Conservation (phyloP, 257 asterid genomes). For the Lithospermum erythrorhizon region DNA sequence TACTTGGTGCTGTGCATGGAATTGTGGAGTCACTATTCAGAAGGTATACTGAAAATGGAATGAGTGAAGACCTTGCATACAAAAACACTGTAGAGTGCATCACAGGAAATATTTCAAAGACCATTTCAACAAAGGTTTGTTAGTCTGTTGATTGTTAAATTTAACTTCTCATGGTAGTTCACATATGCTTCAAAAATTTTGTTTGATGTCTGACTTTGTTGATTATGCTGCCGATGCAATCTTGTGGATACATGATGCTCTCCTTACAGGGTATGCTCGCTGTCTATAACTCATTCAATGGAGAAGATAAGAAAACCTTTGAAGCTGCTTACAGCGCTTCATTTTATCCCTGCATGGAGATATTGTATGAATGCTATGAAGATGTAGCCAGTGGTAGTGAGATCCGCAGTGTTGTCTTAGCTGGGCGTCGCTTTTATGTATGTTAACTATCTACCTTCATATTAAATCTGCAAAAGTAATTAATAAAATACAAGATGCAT, state of each 20-base stretch:
- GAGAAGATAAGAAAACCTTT: constrained; percentile 70
- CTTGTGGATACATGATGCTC: not conserved
- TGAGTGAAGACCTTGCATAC: constrained; percentile 86
- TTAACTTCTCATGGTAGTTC: not conserved
- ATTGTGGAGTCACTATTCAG: constrained; percentile 85
- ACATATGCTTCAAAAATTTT: not conserved
- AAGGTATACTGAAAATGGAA: constrained; percentile 88
- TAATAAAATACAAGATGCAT: not conserved
- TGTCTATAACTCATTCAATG: constrained; percentile 64
- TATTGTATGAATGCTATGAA: constrained; percentile 88
- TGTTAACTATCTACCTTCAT: not conserved
- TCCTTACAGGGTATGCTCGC: constrained; percentile 80
- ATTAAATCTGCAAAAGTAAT: not conserved
- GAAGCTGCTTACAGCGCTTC: constrained; percentile 88
- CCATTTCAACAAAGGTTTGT: constrained; percentile 80
- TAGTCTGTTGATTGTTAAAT: not conserved
- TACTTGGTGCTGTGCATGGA: constrained; percentile 97
- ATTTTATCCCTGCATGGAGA: constrained; percentile 95
- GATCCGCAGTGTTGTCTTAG: constrained; percentile 90
- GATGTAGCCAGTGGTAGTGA: constrained; percentile 94
- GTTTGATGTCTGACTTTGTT: not conserved
- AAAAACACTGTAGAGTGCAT: constrained; percentile 88
- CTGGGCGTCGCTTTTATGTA: constrained; percentile 94
- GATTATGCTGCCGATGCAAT: not conserved
- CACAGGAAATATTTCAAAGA: constrained; percentile 73